Evolutionary conservation across 2,329 filamentous ascomycete species (phyloP).

Genomic region (Fusarium longipes): DNA sequence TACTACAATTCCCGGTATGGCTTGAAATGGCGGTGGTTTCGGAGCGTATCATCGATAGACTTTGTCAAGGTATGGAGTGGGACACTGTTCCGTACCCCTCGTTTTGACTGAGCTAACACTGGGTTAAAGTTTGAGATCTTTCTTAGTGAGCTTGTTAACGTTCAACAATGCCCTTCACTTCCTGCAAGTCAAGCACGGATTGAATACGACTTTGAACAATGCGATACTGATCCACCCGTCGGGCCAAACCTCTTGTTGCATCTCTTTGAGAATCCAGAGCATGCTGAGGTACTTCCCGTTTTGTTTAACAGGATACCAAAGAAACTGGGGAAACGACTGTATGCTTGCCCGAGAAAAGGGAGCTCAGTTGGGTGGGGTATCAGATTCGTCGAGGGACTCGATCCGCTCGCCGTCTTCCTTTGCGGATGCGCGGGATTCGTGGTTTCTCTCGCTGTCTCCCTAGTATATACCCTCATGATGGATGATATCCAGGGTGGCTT

Average conservation of each 20-base stretch:
- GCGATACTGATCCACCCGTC: slow-evolving; percentile 14
- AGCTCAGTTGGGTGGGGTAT: slow-evolving; percentile 1
- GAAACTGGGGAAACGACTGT: neutral
- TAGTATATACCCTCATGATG: neutral
- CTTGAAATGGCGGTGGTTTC: neutral
- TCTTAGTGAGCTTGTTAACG: neutral
- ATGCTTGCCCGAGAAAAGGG: slow-evolving; percentile 7
- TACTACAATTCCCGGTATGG: neutral
- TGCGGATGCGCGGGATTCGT: neutral
- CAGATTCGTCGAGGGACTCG: neutral
- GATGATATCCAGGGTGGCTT: slow-evolving; percentile 17
- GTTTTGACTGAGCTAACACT: neutral
- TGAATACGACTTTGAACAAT: slow-evolving; percentile 17
- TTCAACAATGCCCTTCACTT: neutral
- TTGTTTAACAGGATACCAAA: slow-evolving; percentile 15
- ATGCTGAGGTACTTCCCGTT: slow-evolving; percentile 3
- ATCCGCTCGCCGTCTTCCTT: neutral
- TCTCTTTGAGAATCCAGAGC: slow-evolving; percentile 19
- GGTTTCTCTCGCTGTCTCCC: neutral
- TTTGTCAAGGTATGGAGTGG: slow-evolving; percentile 1
- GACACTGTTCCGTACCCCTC: too few relatives aligned
- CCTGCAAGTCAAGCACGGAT: neutral
- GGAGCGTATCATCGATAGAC: neutral
- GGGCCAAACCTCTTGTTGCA: slow-evolving; percentile 4
- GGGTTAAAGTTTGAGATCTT: neutral